phyloP scores from a whole-genome alignment of 2,329 filamentous ascomycete species.

The Paraconiothyrium brasiliense region DNA sequence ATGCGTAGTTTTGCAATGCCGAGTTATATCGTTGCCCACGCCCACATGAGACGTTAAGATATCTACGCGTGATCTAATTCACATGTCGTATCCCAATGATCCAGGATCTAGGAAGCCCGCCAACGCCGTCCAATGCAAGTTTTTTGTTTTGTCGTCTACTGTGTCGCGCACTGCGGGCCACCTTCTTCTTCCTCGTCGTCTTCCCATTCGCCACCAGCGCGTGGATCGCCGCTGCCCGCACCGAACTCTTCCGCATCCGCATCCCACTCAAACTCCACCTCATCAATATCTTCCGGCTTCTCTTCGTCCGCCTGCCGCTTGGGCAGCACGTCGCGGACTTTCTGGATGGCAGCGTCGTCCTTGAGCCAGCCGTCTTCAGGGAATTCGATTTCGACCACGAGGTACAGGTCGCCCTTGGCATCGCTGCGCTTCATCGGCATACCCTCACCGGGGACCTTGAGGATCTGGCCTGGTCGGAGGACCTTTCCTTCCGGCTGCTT shows the following conservation, averaged over 20 bases:
- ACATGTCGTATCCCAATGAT: slow-evolving; percentile 1
- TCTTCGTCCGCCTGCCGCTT: slow-evolving; percentile 61
- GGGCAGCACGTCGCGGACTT: slow-evolving; percentile 80
- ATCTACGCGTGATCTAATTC: slow-evolving; percentile 11
- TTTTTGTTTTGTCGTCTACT: slow-evolving; percentile 58
- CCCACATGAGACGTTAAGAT: slow-evolving; percentile 7
- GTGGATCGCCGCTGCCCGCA: slow-evolving; percentile 73
- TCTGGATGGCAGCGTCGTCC: slow-evolving; percentile 73
- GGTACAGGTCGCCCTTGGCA: slow-evolving; percentile 83
- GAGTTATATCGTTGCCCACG: not conserved
- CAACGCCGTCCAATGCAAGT: slow-evolving; percentile 26
- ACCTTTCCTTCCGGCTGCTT: slow-evolving; percentile 77
- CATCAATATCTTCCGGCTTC: slow-evolving; percentile 78
- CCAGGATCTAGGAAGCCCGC: slow-evolving; percentile 4
- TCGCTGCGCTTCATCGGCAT: slow-evolving; percentile 95
- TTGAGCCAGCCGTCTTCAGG: slow-evolving; percentile 84
- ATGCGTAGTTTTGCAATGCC: not conserved
- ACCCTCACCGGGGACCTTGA: slow-evolving; percentile 88
- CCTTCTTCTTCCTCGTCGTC: slow-evolving; percentile 70
- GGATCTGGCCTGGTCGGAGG: slow-evolving; percentile 80
- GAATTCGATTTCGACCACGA: slow-evolving; percentile 86
- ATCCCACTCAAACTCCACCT: slow-evolving; percentile 86
- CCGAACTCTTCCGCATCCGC: slow-evolving; percentile 87
- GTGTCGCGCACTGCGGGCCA: slow-evolving; percentile 76
- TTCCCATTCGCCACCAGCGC: slow-evolving; percentile 73